Evolutionary conservation across 257 asterid species (phyloP).

Genomic region (Ballota nigra): DNA sequence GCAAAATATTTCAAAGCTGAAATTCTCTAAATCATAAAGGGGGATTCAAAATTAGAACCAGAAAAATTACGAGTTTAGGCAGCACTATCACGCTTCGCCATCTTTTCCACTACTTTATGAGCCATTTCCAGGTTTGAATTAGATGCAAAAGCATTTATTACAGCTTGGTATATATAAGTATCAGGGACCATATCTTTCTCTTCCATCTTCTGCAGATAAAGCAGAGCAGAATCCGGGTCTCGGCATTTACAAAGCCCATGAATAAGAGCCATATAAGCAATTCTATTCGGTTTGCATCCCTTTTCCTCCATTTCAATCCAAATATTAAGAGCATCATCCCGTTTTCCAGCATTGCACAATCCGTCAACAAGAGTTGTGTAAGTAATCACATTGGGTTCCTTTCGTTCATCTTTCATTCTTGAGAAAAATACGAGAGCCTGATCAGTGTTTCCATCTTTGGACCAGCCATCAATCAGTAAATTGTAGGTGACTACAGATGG

Average conservation of each 20-base stretch:
- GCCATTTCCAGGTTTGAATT: constrained; percentile 42
- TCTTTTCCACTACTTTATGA: constrained; percentile 42
- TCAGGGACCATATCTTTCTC: constrained; percentile 65
- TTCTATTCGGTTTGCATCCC: constrained; percentile 59
- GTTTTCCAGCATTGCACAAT: constrained; percentile 64
- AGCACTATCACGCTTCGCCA: constrained; percentile 33
- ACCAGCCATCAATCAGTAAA: constrained; percentile 81
- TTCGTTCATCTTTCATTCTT: constrained; percentile 53
- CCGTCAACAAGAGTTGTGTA: constrained; percentile 83
- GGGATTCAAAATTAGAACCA: neutral
- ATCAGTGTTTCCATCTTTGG: constrained; percentile 61
- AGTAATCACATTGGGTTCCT: constrained; percentile 69
- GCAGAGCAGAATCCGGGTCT: constrained; percentile 55
- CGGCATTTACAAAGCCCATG: constrained; percentile 86
- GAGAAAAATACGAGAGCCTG: constrained; percentile 46
- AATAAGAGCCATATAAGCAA: constrained; percentile 83
- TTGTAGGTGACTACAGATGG: constrained; percentile 90
- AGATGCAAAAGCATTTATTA: constrained; percentile 55
- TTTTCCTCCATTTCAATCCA: constrained; percentile 65
- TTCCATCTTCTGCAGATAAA: constrained; percentile 68
- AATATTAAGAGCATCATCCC: constrained; percentile 56
- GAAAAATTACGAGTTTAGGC: constrained; percentile 21
- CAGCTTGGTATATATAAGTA: constrained; percentile 46
- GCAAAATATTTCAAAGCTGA: no score
- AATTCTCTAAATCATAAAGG: no score